Conservation (phyloP, 345 rosid genomes). For the Isatis tinctoria region DNA sequence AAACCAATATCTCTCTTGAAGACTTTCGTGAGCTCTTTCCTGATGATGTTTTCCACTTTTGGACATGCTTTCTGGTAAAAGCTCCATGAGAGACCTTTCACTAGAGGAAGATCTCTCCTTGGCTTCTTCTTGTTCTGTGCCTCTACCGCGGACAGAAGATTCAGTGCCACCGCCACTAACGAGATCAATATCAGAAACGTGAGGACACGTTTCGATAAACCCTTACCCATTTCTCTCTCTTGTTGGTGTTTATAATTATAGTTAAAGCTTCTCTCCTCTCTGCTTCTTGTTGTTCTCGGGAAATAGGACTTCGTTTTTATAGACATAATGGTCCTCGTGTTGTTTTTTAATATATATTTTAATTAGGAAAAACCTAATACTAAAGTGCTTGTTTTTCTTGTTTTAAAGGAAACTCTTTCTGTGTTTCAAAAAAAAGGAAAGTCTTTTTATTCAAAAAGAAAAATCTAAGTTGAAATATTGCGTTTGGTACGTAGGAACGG, state of each 20-base stretch:
- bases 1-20: conserved; percentile 69
- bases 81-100: conserved; percentile 61
- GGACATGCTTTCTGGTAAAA: conserved; percentile 67
- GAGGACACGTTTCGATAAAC: conserved; percentile 10
- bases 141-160: conserved; percentile 18
- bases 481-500: neutral
- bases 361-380: neutral
- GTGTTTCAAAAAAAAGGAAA: neutral
- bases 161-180: conserved; percentile 20
- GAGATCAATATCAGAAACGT: conserved; percentile 24
- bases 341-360: neutral
- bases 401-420: neutral
- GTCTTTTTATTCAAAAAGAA: neutral
- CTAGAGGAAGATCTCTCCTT: conserved; percentile 35
- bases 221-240: conserved; percentile 14
- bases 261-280: neutral
- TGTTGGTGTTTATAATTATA: neutral
- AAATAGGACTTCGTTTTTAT: conserved; percentile 15
- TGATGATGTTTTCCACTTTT: conserved; percentile 49
- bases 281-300: conserved; percentile 13
- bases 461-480: neutral
- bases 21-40: conserved; percentile 53
- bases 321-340: conserved; percentile 21
- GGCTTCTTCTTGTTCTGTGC: conserved; percentile 14
- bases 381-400: neutral